Percentiles rank a stretch among this genome's conserved stretches.
phyloP scores from a whole-genome alignment of 2,329 filamentous ascomycete genomes.

The Berkeleyomyces basicola region DNA sequence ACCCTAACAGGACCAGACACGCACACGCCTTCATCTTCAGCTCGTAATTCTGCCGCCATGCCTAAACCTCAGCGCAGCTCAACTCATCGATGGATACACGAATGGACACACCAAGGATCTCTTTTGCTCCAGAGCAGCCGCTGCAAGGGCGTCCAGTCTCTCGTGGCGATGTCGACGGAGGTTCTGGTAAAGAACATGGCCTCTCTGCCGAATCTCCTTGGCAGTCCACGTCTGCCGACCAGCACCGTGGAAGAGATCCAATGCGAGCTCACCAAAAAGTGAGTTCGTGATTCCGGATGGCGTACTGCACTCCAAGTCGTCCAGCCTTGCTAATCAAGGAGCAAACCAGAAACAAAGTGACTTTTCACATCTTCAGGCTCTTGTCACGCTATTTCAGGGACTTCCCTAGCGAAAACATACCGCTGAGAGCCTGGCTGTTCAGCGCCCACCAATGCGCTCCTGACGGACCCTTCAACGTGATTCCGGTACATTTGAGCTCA shows the following conservation, averaged over 20 bases:
- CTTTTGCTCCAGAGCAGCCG: neutral
- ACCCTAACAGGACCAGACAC: no score
- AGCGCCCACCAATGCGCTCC: slow-evolving; percentile 3
- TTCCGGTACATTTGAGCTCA: slow-evolving; percentile 13
- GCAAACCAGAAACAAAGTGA: slow-evolving; percentile 4
- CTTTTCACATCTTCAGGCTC: slow-evolving; percentile 1
- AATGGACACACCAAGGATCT: neutral
- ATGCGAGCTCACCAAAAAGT: neutral
- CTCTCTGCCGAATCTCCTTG: neutral
- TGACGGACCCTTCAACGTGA: neutral
- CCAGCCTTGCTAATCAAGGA: neutral
- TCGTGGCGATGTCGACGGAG: slow-evolving; percentile 3
- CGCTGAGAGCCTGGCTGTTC: slow-evolving; percentile 2
- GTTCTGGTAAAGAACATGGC: slow-evolving; percentile 1
- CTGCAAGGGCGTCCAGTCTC: neutral
- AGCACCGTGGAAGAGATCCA: neutral
- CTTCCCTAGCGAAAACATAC: neutral
- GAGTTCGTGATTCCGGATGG: neutral
- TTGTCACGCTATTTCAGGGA: neutral
- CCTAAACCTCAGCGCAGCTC: neutral
- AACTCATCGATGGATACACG: neutral
- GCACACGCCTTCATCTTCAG: no score
- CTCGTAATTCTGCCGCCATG: no score
- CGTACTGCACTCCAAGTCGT: neutral
- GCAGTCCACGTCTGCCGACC: neutral